Conservation (phyloP, 768 basidiomycete genomes). For the Nidularia sp. region DNA sequence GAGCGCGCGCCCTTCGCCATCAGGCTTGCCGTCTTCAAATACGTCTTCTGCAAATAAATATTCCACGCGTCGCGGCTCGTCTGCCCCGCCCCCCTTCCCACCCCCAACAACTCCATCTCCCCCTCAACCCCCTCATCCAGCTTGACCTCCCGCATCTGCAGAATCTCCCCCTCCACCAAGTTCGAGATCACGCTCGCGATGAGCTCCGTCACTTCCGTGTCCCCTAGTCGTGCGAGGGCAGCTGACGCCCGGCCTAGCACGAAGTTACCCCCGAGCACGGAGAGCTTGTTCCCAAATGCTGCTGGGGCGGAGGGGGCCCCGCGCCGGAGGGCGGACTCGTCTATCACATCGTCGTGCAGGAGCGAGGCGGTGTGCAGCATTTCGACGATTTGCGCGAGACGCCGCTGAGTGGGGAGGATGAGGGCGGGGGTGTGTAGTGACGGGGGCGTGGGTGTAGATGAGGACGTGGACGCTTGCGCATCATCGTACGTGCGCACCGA, state of each 20-base stretch:
- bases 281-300: constrained; percentile 83
- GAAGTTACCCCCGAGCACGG: constrained; percentile 89
- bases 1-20: constrained; percentile 91
- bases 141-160: constrained; percentile 69
- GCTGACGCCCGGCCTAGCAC: constrained; percentile 82
- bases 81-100: constrained; percentile 1
- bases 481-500: constrained; percentile 4
- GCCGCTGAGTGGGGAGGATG: constrained; percentile 78
- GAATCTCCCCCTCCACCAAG: constrained; percentile 89
- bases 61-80: constrained; percentile 54
- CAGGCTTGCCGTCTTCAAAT: constrained; percentile 88
- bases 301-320: constrained; percentile 76
- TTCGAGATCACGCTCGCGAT: constrained; percentile 85
- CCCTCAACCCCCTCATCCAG: constrained; percentile 23
- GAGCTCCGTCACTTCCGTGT: constrained; percentile 82
- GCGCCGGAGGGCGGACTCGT: constrained; percentile 74
- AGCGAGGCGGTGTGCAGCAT: constrained; percentile 96
- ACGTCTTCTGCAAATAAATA: constrained; percentile 88
- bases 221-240: constrained; percentile 76
- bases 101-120: constrained; percentile 1
- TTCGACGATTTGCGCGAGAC: constrained; percentile 93
- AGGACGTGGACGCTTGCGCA: constrained; percentile 15
- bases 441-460: constrained; percentile 5
- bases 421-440: constrained; percentile 4
- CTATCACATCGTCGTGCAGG: constrained; percentile 95